phyloP scores from a whole-genome alignment of 306 rosid genomes.

The Quercus parvula region DNA sequence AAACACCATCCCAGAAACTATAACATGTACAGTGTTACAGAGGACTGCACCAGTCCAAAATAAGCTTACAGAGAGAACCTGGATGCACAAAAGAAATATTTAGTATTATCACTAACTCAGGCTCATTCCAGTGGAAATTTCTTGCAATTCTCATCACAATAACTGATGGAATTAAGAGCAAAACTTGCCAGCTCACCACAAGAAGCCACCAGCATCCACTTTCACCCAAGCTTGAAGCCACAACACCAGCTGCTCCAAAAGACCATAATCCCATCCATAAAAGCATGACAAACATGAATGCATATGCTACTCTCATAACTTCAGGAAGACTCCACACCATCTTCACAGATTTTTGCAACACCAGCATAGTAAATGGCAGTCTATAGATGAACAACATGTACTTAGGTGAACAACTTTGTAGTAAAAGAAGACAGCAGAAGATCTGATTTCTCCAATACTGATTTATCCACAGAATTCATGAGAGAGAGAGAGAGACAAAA shows the following conservation, averaged over 20 bases:
- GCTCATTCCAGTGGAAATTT: conserved; percentile 8
- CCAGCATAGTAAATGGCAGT: conserved; percentile 95
- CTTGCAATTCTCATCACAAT: conserved; percentile 19
- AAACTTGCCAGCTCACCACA: conserved; percentile 99
- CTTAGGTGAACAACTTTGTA: conserved; percentile 7
- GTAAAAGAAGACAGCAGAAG: conserved; percentile 12
- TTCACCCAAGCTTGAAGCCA: conserved; percentile 91
- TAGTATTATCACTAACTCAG: conserved; percentile 23
- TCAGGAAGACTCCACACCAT: conserved; percentile 88
- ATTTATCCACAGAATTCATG: background rate
- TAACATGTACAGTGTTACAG: conserved; percentile 89
- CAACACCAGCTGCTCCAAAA: conserved; percentile 97
- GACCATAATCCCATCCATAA: conserved; percentile 93
- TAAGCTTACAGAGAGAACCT: conserved; percentile 92
- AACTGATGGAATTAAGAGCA: conserved; percentile 50
- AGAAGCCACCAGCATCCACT: conserved; percentile 99
- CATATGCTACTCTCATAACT: conserved; percentile 77
- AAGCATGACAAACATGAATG: conserved; percentile 80
- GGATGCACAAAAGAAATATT: conserved; percentile 30
- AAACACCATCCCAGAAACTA: conserved; percentile 93
- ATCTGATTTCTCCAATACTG: conserved; percentile 9
- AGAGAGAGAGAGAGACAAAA: background rate
- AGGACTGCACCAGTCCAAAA: conserved; percentile 98
- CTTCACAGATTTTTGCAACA: conserved; percentile 86
- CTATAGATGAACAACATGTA: conserved; percentile 40